Evolutionary conservation across 1,284 basidiomycete species (phyloP), one percentile per base, ranked within the genome.

Genomic region (Apiotrichum gamsii): DNA sequence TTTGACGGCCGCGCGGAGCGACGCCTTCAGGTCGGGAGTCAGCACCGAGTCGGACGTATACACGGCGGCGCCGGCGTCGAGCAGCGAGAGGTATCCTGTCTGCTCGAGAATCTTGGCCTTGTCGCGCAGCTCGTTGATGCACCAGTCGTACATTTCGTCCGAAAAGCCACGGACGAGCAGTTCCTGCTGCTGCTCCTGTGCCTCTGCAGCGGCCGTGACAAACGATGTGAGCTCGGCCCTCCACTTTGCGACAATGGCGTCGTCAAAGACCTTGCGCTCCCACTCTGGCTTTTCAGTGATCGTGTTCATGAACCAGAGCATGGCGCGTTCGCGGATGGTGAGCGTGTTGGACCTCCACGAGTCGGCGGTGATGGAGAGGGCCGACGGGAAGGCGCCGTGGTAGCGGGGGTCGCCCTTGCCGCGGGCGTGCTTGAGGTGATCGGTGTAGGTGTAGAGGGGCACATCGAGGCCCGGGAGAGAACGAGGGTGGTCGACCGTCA

Each of bases 251-350:
- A 45, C 39, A 36, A 52, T 52, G n/a, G 28, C 18, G 15, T 48
- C 37, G 42, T 52, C 39, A 15, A 9, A 5, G 15, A 48, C 42
- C 25, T 52, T 52, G 38, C 10, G 9, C 16, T 36, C 21, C 50
- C 50, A 52, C 6, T 28, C 38, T 2, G 45, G 42, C 43, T 52
- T 52, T 29, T 52, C 50, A 11, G 50, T 47, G 29, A 52, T 24
- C 13, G n/a, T 14, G 50, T 47, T 35, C 21, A 52, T 42, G 34
- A 52, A 31, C 32, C 28, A 25, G 15, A 52, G 34, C 50, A 52
- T 45, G 11, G 40, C 50, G 30, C 45, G 42, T 43, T 52, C 50
- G 19, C 50, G 50, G 18, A 35, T 20, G 14, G 45, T 45, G 6
- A 31, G 29, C n/a, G 39, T 41, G 43, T 47, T 48, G 18, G 33